These are phyloP conservation scores for Carallia brachiata DNA, from an alignment of 345 rosid species.

Conservation along the genomic window DNA sequence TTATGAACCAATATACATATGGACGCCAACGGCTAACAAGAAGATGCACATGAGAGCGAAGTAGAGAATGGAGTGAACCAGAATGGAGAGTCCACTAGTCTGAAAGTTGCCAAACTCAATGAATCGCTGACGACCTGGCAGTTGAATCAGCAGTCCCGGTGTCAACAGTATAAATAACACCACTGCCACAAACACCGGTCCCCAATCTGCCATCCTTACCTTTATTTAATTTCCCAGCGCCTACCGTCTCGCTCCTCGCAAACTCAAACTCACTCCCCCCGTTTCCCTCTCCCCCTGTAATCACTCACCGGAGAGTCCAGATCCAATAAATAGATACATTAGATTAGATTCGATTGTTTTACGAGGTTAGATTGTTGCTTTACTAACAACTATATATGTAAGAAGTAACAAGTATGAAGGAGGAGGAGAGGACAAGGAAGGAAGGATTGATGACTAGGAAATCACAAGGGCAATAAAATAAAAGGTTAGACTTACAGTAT, in stretches of 20 bases:
- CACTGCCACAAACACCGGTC: conserved; percentile 85
- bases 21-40: conserved; percentile 77
- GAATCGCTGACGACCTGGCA: conserved; percentile 53
- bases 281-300: neutral
- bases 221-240: neutral
- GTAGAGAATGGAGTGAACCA: conserved; percentile 73
- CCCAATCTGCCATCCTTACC: conserved; percentile 78
- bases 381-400: no score
- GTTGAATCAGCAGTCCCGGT: conserved; percentile 80
- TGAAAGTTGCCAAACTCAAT: conserved; percentile 88
- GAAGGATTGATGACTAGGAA: conserved; percentile 19
- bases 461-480: neutral
- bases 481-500: neutral
- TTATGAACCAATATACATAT: conserved; percentile 59
- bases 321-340: no score
- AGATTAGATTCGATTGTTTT: no score
- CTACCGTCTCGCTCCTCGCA: neutral
- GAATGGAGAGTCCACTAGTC: conserved; percentile 78
- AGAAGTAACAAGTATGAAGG: no score
- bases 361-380: no score
- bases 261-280: no score
- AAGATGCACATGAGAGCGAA: conserved; percentile 80
- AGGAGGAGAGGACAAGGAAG: neutral
- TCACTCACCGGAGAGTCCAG: neutral
- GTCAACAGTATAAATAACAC: conserved; percentile 73